phyloP scores from a whole-genome alignment of 2,329 filamentous ascomycete species.

The Aspergillus pseudoglaucus region DNA sequence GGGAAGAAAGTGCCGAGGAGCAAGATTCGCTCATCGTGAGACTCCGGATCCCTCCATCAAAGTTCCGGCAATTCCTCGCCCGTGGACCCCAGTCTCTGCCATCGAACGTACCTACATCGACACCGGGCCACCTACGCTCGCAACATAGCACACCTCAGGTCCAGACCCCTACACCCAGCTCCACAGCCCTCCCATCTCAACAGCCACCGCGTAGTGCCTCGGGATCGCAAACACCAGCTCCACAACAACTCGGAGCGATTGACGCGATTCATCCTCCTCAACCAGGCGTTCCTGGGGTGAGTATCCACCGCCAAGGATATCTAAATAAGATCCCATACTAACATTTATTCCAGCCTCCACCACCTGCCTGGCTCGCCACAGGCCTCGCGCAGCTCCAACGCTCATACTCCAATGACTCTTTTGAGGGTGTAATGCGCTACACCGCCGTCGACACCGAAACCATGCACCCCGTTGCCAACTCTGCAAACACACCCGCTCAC shows the following conservation, averaged over 20 bases:
- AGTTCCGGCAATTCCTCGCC: slow-evolving; percentile 59
- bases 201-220: slow-evolving; percentile 16
- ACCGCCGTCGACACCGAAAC: slow-evolving; percentile 70
- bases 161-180: slow-evolving; percentile 45
- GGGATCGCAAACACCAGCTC: slow-evolving; percentile 19
- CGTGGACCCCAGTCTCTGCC: slow-evolving; percentile 31
- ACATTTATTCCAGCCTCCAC: slow-evolving; percentile 57
- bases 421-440: slow-evolving; percentile 89
- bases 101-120: slow-evolving; percentile 31
- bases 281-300: slow-evolving; percentile 38
- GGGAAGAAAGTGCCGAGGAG: slow-evolving; percentile 74
- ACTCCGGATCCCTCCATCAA: slow-evolving; percentile 66
- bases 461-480: slow-evolving; percentile 54
- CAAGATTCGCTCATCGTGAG: slow-evolving; percentile 65
- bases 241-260: slow-evolving; percentile 39
- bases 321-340: slow-evolving; percentile 1
- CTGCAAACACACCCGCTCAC: slow-evolving; percentile 48
- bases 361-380: slow-evolving; percentile 75
- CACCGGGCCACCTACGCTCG: slow-evolving; percentile 40
- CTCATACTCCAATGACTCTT: slow-evolving; percentile 70
- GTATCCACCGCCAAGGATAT: slow-evolving; percentile 18
- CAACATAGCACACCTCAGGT: slow-evolving; percentile 42
- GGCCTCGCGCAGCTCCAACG: slow-evolving; percentile 66
- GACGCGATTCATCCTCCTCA: slow-evolving; percentile 40
- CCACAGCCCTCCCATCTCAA: slow-evolving; percentile 44